These are phyloP conservation scores for Micromonas pusilla DNA, from an alignment of 139 green algal species.

Conservation along the genomic window DNA sequence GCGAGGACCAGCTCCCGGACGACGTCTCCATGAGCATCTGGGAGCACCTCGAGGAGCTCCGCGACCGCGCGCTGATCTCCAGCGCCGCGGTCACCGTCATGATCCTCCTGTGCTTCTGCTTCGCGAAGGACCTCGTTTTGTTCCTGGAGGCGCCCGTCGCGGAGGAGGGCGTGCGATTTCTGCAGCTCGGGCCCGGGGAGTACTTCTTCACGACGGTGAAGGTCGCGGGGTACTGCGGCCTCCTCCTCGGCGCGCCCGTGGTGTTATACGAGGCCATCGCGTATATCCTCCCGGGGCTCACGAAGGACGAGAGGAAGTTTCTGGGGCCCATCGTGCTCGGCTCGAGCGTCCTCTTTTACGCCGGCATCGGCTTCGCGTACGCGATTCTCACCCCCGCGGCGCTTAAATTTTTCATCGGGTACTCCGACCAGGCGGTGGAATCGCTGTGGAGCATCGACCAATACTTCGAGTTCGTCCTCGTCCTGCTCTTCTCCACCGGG, in stretches of 20 bases:
- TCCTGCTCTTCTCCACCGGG: slow-evolving; percentile 92
- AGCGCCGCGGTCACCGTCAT: slow-evolving; percentile 45
- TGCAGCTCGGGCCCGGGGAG: slow-evolving; percentile 83
- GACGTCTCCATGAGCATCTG: slow-evolving; percentile 91
- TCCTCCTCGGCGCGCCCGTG: slow-evolving; percentile 82
- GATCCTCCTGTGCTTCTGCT: slow-evolving; percentile 82
- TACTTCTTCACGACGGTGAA: slow-evolving; percentile 99
- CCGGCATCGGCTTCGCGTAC: slow-evolving; percentile 88
- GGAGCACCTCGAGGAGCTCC: slow-evolving; percentile 94
- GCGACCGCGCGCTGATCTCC: slow-evolving; percentile 71
- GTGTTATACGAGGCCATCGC: slow-evolving; percentile 94
- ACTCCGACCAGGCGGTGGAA: slow-evolving; percentile 94
- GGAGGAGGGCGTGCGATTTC: slow-evolving; percentile 82
- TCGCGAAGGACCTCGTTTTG: slow-evolving; percentile 76
- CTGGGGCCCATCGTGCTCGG: slow-evolving; percentile 84
- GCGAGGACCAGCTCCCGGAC: slow-evolving; percentile 69
- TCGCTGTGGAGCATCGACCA: slow-evolving; percentile 98
- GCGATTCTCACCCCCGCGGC: slow-evolving; percentile 89
- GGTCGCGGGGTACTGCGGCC: slow-evolving; percentile 86
- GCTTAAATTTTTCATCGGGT: slow-evolving; percentile 95
- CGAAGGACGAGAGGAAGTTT: slow-evolving; percentile 72
- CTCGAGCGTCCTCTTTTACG: slow-evolving; percentile 93
- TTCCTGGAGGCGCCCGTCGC: slow-evolving; percentile 93
- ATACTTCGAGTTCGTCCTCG: slow-evolving; percentile 99
- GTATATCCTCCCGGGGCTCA: slow-evolving; percentile 92